A percentile compares a stretch with the other conserved stretches of the same genome.
Conservation (phyloP, 2,329 filamentous ascomycete species). For the Fusarium tupiense region DNA sequence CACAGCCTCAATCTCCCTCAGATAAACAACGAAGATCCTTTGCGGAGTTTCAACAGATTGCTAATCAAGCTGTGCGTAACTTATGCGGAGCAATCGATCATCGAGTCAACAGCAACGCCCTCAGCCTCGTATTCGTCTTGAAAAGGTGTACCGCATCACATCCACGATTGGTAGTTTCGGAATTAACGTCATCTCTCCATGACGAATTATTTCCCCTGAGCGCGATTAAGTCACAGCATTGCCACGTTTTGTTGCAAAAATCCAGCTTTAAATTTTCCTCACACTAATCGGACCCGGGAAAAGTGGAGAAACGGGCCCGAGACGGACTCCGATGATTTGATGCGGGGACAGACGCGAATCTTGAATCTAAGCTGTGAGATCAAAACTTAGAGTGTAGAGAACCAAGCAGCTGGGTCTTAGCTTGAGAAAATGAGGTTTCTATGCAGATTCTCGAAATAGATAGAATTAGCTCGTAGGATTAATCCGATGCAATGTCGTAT, state of each 20-base stretch:
- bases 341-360: neutral
- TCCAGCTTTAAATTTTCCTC: neutral
- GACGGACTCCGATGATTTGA: conserved; percentile 4
- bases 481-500: neutral
- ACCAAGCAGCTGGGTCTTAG: neutral
- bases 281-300: neutral
- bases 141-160: neutral
- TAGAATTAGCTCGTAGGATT: neutral
- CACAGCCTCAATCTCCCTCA: neutral
- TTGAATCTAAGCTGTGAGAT: neutral
- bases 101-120: neutral
- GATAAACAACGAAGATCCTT: neutral
- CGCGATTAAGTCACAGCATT: neutral
- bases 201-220: neutral
- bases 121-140: neutral
- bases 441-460: neutral
- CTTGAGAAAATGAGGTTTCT: neutral
- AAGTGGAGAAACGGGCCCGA: conserved; percentile 2
- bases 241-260: neutral
- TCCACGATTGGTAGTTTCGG: neutral
- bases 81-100: neutral
- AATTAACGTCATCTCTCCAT: neutral
- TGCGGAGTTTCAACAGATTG: neutral
- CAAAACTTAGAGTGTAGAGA: neutral
- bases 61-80: neutral